phyloP scores from a whole-genome alignment of 345 rosid species.

The Turritis glabra region DNA sequence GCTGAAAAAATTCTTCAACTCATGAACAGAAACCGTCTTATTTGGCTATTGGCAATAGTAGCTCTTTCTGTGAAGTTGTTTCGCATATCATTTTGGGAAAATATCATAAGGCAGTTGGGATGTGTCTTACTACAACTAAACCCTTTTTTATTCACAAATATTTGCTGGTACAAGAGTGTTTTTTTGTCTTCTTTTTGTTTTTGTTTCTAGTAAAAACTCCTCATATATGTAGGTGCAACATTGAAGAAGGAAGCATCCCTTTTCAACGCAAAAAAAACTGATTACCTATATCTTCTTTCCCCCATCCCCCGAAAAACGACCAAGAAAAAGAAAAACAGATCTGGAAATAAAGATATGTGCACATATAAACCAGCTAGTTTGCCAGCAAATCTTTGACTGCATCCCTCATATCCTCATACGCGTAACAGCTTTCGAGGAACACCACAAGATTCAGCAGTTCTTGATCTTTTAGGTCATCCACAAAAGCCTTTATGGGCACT shows the following conservation, averaged over 20 bases:
- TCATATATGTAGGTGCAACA: slow-evolving; percentile 6
- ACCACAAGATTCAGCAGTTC: slow-evolving; percentile 55
- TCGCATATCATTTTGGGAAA: not conserved
- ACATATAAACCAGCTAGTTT: not conserved
- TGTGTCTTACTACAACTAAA: slow-evolving; percentile 18
- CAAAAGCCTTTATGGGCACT: slow-evolving; percentile 63
- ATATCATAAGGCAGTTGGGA: not conserved
- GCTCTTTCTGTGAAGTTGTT: not conserved
- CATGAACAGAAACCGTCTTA: not conserved
- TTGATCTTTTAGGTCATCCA: slow-evolving; percentile 53
- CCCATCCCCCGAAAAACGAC: not conserved
- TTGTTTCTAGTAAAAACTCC: not conserved
- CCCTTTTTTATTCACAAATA: not conserved
- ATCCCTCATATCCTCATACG: slow-evolving; percentile 65
- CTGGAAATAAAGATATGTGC: not conserved
- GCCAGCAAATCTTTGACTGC: slow-evolving; percentile 53
- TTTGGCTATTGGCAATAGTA: not conserved
- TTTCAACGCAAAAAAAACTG: slow-evolving; percentile 31
- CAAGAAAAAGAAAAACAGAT: not conserved
- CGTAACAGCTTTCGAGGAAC: slow-evolving; percentile 54
- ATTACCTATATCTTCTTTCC: not conserved
- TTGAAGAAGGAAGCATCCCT: slow-evolving; percentile 6
- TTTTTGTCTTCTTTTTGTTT: not conserved
- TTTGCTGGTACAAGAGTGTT: not conserved
- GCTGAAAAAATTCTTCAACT: not conserved